Evolutionary conservation across 495 filamentous ascomycete species (phyloP).

Genomic region (Penicillium argentinense): DNA sequence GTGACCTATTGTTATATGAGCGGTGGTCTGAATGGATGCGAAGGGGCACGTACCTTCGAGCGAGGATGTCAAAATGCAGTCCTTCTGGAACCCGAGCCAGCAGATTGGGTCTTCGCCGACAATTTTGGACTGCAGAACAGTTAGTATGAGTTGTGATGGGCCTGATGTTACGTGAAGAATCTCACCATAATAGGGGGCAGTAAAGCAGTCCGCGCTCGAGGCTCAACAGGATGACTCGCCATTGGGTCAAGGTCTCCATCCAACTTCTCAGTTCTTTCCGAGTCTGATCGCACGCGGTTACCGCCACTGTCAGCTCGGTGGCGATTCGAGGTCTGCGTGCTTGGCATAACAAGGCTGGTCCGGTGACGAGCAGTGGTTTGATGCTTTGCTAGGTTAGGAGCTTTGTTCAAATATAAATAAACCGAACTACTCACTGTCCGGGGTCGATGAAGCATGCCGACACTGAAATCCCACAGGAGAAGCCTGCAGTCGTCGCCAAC

Average conservation of each 20-base stretch:
- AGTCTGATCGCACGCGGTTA: conserved; percentile 61
- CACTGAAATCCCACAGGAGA: conserved; percentile 95
- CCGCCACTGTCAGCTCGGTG: conserved; percentile 68
- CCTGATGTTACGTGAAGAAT: conserved; percentile 15
- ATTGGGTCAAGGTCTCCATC: conserved; percentile 47
- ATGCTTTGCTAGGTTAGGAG: conserved; percentile 42
- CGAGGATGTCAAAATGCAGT: conserved; percentile 89
- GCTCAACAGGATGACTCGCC: conserved; percentile 74
- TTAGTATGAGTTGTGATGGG: neutral
- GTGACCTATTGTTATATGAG: conserved; percentile 58
- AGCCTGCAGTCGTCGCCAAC: conserved; percentile 92
- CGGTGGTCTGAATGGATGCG: neutral
- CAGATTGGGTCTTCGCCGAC: conserved; percentile 83
- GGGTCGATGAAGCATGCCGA: conserved; percentile 91
- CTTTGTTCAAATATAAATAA: neutral
- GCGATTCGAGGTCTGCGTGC: conserved; percentile 67
- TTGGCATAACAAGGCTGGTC: conserved; percentile 35
- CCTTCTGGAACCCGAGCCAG: conserved; percentile 89
- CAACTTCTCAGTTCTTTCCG: conserved; percentile 57
- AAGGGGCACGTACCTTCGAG: conserved; percentile 63
- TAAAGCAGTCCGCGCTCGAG: conserved; percentile 74
- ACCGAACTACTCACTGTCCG: conserved; percentile 63
- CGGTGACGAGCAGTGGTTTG: conserved; percentile 39
- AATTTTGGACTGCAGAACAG: conserved; percentile 63
- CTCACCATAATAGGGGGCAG: conserved; percentile 91